A percentile compares a stretch with the other conserved stretches of the same genome.
phyloP scores from a whole-genome alignment of 2,329 filamentous ascomycete species.

The Claviceps sp. region DNA sequence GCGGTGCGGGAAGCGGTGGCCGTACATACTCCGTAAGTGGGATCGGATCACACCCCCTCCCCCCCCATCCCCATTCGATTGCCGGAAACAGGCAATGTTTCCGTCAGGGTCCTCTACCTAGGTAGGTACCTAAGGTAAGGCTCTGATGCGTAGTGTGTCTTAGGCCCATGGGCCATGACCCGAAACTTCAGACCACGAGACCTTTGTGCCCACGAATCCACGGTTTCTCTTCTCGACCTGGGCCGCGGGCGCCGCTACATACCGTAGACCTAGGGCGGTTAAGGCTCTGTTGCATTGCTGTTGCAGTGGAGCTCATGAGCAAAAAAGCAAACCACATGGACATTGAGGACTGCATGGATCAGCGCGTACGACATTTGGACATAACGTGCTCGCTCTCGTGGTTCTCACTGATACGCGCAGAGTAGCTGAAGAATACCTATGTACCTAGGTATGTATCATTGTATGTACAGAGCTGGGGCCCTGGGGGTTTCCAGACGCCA shows the following conservation, averaged over 20 bases:
- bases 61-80: background rate
- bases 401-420: too few species aligned
- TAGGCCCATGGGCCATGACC: background rate
- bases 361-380: background rate
- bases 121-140: too few species aligned
- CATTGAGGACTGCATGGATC: background rate
- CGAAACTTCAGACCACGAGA: background rate
- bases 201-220: background rate
- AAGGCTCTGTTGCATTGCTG: background rate
- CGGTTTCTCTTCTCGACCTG: background rate
- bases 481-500: too few species aligned
- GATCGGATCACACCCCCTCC: background rate
- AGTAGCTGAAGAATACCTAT: too few species aligned
- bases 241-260: background rate
- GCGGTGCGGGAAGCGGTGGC: background rate
- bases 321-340: background rate
- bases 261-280: background rate
- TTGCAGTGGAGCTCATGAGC: background rate
- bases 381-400: too few species aligned
- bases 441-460: too few species aligned
- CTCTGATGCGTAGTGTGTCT: background rate
- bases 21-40: background rate
- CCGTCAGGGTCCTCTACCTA: background rate
- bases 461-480: too few species aligned
- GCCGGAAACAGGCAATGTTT: slow-evolving; percentile 1